Evolutionary conservation across 2,329 filamentous ascomycete species (phyloP), one percentile per base, ranked within the genome.

Genomic region (Xylariaceae sp.): DNA sequence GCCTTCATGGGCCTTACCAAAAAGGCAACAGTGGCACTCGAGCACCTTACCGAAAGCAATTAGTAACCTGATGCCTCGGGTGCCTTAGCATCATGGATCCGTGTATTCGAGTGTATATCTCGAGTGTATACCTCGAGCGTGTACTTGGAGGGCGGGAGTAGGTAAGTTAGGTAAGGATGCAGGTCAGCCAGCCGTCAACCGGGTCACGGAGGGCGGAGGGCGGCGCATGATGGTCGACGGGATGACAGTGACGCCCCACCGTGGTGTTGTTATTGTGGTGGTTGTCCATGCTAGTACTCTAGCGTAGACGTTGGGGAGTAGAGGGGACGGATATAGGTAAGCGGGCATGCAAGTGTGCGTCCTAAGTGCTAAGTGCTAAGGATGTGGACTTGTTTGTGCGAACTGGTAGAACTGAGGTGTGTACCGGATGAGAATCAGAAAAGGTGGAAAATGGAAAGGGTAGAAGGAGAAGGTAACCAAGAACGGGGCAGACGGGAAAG

Each of bases 11-110:
- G 58, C 54, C 51, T 58, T 53, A 59, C 59, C 54, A 46, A 57
- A 59, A 59, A 65, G 62, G 66, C 64, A 65, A 53, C 63, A 68
- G 61, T 64, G 59, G 65, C 63, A 57, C 63, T 54, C 62, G 57
- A 62, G 59, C 63, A 62, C 57, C 62, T 66, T 59, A 64, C 65
- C 61, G 62, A 62, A 66, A 64, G 59, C 45, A 58, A 60, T 46
- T 47, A 46, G 57, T 59, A 58, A 59, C 42, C 43, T 29, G 43
- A 45, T 31, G 6, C 43, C 30, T 19, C 11, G 29, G 43, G 43
- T 45, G 32, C 43, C 11, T 45, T n/a, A 32, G 54, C 42, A 51
- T 51, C 53, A 12, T 39, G 48, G 58, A 55, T 58, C 50, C 55
- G 50, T 60, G 50, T 40, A 51, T 46, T 47, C 50, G 57, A 52